Conservation (phyloP, 1,284 basidiomycete species). For the Pseudozyma hubeiensis region DNA sequence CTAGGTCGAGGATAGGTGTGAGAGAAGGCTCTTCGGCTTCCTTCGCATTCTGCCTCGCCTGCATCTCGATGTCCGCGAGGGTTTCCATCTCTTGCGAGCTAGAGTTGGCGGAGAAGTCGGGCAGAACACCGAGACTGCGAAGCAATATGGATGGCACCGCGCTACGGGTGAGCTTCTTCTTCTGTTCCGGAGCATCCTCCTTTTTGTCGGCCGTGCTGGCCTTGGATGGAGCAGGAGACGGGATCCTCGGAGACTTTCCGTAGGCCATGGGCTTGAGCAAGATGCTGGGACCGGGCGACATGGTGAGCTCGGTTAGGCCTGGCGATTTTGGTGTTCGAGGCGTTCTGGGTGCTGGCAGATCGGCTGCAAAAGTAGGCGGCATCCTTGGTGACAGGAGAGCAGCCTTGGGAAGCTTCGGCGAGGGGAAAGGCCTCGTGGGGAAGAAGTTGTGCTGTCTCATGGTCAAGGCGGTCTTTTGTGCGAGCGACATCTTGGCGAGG, state of each 20-base stretch:
- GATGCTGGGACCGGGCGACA: conserved; percentile 49
- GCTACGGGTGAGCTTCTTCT: conserved; percentile 41
- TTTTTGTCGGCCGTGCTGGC: conserved; percentile 7
- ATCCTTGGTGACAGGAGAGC: conserved; percentile 43
- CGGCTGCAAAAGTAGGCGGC: conserved; percentile 24
- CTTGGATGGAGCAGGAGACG: conserved; percentile 22
- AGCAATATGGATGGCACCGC: conserved; percentile 51
- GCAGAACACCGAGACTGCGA: conserved; percentile 46
- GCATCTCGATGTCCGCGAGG: conserved; percentile 6
- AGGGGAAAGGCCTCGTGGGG: conserved; percentile 11
- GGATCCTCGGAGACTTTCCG: conserved; percentile 34
- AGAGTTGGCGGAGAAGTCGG: conserved; percentile 17
- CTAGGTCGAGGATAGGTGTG: conserved; percentile 53
- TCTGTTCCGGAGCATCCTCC: conserved; percentile 18
- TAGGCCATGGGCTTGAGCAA: conserved; percentile 40
- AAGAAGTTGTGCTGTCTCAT: conserved; percentile 30
- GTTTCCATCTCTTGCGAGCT: conserved; percentile 16
- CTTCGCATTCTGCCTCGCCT: conserved; percentile 3
- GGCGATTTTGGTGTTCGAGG: conserved; percentile 35
- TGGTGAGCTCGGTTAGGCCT: conserved; percentile 42
- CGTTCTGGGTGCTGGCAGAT: conserved; percentile 14
- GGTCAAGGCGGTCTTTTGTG: conserved; percentile 29
- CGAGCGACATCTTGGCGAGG: conserved; percentile 27
- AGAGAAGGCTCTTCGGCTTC: conserved; percentile 40
- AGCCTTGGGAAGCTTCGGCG: conserved; percentile 37